These are phyloP conservation scores for Passiflora organensis DNA, from an alignment of 345 rosid genomes.

Conservation along the genomic window DNA sequence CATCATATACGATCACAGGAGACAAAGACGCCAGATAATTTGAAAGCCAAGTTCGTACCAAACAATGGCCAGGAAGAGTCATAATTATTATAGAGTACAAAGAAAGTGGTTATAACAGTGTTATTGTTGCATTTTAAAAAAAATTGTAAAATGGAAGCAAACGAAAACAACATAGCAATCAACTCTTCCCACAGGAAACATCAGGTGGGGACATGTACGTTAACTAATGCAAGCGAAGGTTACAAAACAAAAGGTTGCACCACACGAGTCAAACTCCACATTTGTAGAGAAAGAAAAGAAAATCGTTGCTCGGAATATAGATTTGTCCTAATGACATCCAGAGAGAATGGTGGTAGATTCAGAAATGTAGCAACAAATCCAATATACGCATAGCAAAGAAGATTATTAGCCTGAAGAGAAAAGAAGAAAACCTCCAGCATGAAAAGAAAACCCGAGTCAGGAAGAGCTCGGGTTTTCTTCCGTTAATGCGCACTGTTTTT, in stretches of 20 bases:
- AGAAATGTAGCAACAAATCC: too few species aligned
- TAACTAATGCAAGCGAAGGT: not conserved
- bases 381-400: too few species aligned
- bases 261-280: not conserved
- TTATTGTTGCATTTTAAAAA: not conserved
- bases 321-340: not conserved
- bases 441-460: constrained; percentile 1
- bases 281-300: not conserved
- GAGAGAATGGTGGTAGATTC: too few species aligned
- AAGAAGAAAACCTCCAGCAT: not conserved
- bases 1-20: constrained; percentile 7
- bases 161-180: constrained; percentile 1
- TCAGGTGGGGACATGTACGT: not conserved
- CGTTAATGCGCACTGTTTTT: not conserved
- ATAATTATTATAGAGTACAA: constrained; percentile 7
- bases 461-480: constrained; percentile 4
- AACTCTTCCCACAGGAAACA: not conserved
- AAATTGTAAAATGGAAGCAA: not conserved
- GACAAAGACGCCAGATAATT: constrained; percentile 2
- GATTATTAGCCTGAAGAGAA: not conserved
- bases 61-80: constrained; percentile 5
- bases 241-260: not conserved
- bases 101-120: not conserved
- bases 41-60: not conserved
- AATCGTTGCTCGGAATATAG: not conserved